These are phyloP conservation scores for Chlamydomonas applanata DNA, from an alignment of 139 green algal genomes.

Conservation along the genomic window DNA sequence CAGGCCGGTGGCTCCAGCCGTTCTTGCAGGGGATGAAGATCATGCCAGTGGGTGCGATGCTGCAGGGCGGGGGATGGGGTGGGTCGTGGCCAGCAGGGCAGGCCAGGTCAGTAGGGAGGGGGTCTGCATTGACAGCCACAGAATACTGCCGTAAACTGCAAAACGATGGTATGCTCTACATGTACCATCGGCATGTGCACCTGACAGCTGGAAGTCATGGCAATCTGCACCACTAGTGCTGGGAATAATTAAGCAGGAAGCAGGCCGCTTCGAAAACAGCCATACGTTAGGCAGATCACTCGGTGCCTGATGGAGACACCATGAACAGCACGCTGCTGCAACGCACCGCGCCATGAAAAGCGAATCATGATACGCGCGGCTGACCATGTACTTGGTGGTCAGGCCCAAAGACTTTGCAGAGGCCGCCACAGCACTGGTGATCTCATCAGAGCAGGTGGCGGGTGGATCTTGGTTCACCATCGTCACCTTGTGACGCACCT, in stretches of 20 bases:
- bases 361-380: slow-evolving; percentile 93
- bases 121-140: too few species aligned
- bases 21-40: slow-evolving; percentile 94
- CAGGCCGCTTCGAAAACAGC: too few species aligned
- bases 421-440: slow-evolving; percentile 57
- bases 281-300: too few species aligned
- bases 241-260: too few species aligned
- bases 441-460: slow-evolving; percentile 58
- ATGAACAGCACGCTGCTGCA: slow-evolving; percentile 13
- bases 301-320: too few species aligned
- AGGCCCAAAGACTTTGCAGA: slow-evolving; percentile 61
- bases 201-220: too few species aligned
- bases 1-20: slow-evolving; percentile 85
- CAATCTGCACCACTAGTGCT: too few species aligned
- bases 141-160: too few species aligned
- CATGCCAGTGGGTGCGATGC: slow-evolving; percentile 87
- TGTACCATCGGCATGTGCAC: too few species aligned
- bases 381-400: slow-evolving; percentile 76
- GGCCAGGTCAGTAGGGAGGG: too few species aligned
- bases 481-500: slow-evolving; percentile 22
- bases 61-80: slow-evolving; percentile 1
- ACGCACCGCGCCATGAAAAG: slow-evolving; percentile 89
- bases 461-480: slow-evolving; percentile 89
- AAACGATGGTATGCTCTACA: too few species aligned
- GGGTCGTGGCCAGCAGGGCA: too few species aligned